Evolutionary conservation across 345 rosid genomes (phyloP), one percentile per base, ranked within the genome.

Genomic region (Cardamine occulta): DNA sequence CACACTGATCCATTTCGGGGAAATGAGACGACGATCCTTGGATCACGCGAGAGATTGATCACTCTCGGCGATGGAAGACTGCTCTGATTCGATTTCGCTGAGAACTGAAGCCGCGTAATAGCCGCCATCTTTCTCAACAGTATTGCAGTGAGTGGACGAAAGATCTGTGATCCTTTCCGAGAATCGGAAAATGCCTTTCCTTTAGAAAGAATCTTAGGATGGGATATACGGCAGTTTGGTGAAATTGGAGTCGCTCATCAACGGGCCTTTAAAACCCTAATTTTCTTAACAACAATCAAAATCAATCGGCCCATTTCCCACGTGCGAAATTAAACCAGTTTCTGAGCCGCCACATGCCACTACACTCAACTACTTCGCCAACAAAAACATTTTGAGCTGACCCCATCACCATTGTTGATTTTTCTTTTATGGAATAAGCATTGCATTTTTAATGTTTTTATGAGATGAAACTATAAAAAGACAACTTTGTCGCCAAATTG

Each of bases 121-220:
- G 86, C 62, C 58, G 89, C 79, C 89, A 86, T 77, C 17, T 57
- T 57, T 56, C 13, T 18, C 65, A 4, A 18, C 74, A 17, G 62
- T 63, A 5, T 21, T 4, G 26, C 48, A 6, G 53, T 14, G 21
- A 21, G 13, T 23, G n/a, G 23, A n/a, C n/a, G 44, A 32, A 69
- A 31, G 23, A 54, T 8, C 8, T 39, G 70, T 21, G 63, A 63
- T 39, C 24, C 52, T 58, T 59, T 66, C 21, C 0, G 21, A 67
- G 2, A 48, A 6, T 66, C 39, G 40, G 52, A 57, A 29, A 65
- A n/a, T 18, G 52, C 9, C 12, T 67, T 35, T 13, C 4, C 34
- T 23, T 21, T 2, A 56, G 31, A 17, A 17, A 56, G 31, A 29
- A 42, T 37, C 10, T 31, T 55, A 37, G 31, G 31, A 70, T 24